Conservation (phyloP, 805 yeast genomes). For the Saturnispora gosingensis region DNA sequence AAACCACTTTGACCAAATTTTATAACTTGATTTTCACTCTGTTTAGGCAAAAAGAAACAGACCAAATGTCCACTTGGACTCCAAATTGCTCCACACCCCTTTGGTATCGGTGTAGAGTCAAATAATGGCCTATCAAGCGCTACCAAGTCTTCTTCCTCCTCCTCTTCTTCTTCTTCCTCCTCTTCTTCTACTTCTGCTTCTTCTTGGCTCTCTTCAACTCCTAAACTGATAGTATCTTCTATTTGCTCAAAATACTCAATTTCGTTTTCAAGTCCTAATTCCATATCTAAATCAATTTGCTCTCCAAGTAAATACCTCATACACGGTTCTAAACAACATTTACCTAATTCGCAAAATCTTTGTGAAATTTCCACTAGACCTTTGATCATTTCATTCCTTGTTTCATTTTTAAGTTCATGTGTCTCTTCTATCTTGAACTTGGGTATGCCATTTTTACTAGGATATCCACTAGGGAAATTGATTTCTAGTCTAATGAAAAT, state of each 20-base stretch:
- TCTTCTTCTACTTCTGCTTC: slow-evolving; percentile 13
- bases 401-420: slow-evolving; percentile 47
- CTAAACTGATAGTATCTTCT: not conserved
- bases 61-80: slow-evolving; percentile 67
- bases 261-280: not conserved
- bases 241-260: not conserved
- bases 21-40: slow-evolving; percentile 32
- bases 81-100: slow-evolving; percentile 92
- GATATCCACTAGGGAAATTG: slow-evolving; percentile 68
- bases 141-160: not conserved
- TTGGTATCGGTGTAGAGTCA: slow-evolving; percentile 85
- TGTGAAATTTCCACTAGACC: slow-evolving; percentile 47
- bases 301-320: slow-evolving; percentile 77
- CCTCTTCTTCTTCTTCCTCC: slow-evolving; percentile 13
- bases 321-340: slow-evolving; percentile 73
- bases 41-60: slow-evolving; percentile 67
- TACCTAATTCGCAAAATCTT: slow-evolving; percentile 36
- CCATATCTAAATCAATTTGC: slow-evolving; percentile 28
- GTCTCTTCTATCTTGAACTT: slow-evolving; percentile 69
- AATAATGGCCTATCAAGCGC: slow-evolving; percentile 28
- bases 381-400: slow-evolving; percentile 40
- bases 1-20: slow-evolving; percentile 49
- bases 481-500: slow-evolving; percentile 63
- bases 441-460: slow-evolving; percentile 41
- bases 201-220: not conserved